phyloP scores from a whole-genome alignment of 2,329 filamentous ascomycete species.

The Penicillium sp. region DNA sequence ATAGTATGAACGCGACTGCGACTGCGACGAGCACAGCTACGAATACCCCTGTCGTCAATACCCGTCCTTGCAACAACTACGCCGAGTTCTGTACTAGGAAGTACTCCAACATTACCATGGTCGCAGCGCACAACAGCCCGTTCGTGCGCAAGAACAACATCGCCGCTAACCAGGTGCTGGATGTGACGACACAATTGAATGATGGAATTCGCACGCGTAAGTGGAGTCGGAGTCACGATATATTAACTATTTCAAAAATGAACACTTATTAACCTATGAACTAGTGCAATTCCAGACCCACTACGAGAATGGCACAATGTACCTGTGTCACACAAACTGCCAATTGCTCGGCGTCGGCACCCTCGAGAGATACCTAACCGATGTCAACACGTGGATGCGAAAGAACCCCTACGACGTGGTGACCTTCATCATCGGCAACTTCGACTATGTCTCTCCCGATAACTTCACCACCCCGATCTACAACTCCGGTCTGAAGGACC shows the following conservation, averaged over 20 bases:
- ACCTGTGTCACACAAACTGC: constrained; percentile 85
- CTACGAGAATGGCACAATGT: constrained; percentile 57
- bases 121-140: constrained; percentile 78
- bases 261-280: neutral
- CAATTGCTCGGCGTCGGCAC: constrained; percentile 78
- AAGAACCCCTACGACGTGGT: constrained; percentile 82
- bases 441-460: constrained; percentile 66
- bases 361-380: constrained; percentile 69
- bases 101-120: constrained; percentile 78
- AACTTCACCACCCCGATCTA: constrained; percentile 69
- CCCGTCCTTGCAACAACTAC: constrained; percentile 76
- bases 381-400: constrained; percentile 71
- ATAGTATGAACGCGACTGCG: constrained; percentile 43
- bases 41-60: constrained; percentile 58
- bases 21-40: constrained; percentile 50
- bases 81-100: constrained; percentile 72
- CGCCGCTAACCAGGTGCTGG: constrained; percentile 71
- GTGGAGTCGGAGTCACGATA: constrained; percentile 17
- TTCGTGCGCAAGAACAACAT: constrained; percentile 70
- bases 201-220: constrained; percentile 65
- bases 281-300: constrained; percentile 63
- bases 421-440: constrained; percentile 82
- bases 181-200: constrained; percentile 70
- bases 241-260: neutral
- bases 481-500: constrained; percentile 68